Evolutionary conservation across 2,329 filamentous ascomycete genomes (phyloP).

Genomic region (Colletotrichum sp.): DNA sequence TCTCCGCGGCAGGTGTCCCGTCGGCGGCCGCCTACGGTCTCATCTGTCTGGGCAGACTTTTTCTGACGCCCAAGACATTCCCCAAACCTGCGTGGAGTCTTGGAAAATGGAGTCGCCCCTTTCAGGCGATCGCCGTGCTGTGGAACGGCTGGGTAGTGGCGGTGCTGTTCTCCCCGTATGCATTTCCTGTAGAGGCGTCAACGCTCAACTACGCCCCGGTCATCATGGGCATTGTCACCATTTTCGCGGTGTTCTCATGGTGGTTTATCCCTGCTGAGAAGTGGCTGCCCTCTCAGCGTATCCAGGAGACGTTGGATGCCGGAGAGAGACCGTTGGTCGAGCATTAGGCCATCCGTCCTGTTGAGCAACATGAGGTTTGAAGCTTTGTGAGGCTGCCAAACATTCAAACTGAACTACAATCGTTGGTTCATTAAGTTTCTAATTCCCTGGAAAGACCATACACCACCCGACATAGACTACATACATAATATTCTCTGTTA

Average conservation of each 20-base stretch:
- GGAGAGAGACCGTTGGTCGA: constrained; percentile 2
- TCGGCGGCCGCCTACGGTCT: constrained; percentile 57
- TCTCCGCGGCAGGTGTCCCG: constrained; percentile 57
- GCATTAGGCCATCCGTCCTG: background rate
- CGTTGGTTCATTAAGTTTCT: rapidly evolving
- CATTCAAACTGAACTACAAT: background rate
- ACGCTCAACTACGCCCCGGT: constrained; percentile 56
- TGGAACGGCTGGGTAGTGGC: constrained; percentile 58
- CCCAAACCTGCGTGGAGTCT: constrained; percentile 52
- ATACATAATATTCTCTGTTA: background rate
- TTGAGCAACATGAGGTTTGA: background rate
- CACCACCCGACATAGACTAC: background rate
- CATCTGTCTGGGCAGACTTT: constrained; percentile 52
- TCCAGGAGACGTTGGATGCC: constrained; percentile 39
- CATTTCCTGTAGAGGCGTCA: constrained; percentile 45
- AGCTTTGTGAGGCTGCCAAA: background rate
- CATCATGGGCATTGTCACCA: constrained; percentile 54
- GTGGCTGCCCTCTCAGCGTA: constrained; percentile 50
- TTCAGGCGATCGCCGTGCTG: constrained; percentile 50
- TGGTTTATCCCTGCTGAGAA: constrained; percentile 50
- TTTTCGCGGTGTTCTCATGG: constrained; percentile 53
- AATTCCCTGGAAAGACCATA: background rate
- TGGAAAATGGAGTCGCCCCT: constrained; percentile 47
- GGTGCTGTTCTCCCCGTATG: constrained; percentile 50
- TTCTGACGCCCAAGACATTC: constrained; percentile 52